A percentile compares a stretch with the other conserved stretches of the same genome.
Conservation (phyloP, 306 rosid species). For the Mimosa pudica region DNA sequence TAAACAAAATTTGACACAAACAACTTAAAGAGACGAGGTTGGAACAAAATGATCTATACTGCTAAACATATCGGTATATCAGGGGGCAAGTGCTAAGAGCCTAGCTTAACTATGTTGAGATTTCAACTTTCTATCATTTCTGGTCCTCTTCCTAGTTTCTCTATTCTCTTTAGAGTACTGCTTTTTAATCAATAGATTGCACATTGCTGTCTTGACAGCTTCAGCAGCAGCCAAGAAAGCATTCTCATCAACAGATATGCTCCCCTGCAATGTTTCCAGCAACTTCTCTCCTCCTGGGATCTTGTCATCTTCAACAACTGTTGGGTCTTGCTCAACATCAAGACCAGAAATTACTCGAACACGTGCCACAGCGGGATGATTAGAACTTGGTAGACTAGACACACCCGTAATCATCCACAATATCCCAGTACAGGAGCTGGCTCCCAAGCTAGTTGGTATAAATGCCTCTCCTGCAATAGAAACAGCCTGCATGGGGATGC, state of each 20-base stretch:
- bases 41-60: background rate
- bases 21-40: background rate
- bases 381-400: slow-evolving; percentile 58
- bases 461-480: slow-evolving; percentile 62
- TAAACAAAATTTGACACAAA: slow-evolving; percentile 25
- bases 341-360: slow-evolving; percentile 62
- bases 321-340: slow-evolving; percentile 40
- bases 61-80: slow-evolving; percentile 28
- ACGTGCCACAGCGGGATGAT: slow-evolving; percentile 57
- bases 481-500: slow-evolving; percentile 60
- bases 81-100: background rate
- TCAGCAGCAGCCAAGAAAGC: slow-evolving; percentile 74
- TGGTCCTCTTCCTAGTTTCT: slow-evolving; percentile 76
- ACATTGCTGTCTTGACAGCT: slow-evolving; percentile 87
- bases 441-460: slow-evolving; percentile 75
- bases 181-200: slow-evolving; percentile 79
- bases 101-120: slow-evolving; percentile 26
- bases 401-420: slow-evolving; percentile 92
- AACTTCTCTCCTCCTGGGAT: slow-evolving; percentile 70
- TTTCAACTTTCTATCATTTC: slow-evolving; percentile 82
- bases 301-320: slow-evolving; percentile 56
- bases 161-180: slow-evolving; percentile 76
- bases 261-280: slow-evolving; percentile 80
- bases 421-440: slow-evolving; percentile 44
- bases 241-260: slow-evolving; percentile 57